phyloP scores from a whole-genome alignment of 306 rosid species.

The Elaeagnus macrophylla region DNA sequence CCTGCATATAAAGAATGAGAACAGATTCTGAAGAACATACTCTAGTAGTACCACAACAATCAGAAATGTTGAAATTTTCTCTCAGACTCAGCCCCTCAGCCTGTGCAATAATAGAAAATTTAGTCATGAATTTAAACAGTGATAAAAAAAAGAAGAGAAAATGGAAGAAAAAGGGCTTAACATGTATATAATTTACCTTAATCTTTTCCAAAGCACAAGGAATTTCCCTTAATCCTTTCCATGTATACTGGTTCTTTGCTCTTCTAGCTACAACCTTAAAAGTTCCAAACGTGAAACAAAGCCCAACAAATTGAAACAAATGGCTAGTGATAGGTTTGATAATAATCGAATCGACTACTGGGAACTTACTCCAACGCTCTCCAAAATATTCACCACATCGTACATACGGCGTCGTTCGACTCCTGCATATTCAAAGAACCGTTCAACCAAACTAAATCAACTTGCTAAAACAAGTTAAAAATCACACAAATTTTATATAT shows the following conservation, averaged over 20 bases:
- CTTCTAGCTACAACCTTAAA: slow-evolving; percentile 33
- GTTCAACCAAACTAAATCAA: too few relatives aligned
- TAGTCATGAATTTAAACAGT: slow-evolving; percentile 2
- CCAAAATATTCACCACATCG: slow-evolving; percentile 43
- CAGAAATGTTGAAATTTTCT: slow-evolving; percentile 22
- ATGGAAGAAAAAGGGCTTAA: background rate
- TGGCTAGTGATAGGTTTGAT: background rate
- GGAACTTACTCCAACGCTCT: slow-evolving; percentile 35
- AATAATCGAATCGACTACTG: background rate
- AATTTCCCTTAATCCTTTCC: slow-evolving; percentile 36
- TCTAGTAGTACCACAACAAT: slow-evolving; percentile 15
- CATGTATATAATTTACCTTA: slow-evolving; percentile 7
- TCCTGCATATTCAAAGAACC: slow-evolving; percentile 20
- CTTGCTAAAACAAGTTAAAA: background rate
- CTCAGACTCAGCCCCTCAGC: slow-evolving; percentile 33
- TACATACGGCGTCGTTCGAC: slow-evolving; percentile 52
- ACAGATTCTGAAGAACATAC: slow-evolving; percentile 18
- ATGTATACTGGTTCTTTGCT: slow-evolving; percentile 30
- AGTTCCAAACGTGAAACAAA: background rate
- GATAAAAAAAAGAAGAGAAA: background rate
- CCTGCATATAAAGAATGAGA: background rate
- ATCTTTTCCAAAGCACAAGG: slow-evolving; percentile 24
- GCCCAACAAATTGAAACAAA: background rate
- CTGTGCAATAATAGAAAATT: background rate
- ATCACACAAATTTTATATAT: background rate